Base-by-base conservation (phyloP, 1,284 basidiomycete genomes). In the Rhodotorula mucilaginosa region DNA sequence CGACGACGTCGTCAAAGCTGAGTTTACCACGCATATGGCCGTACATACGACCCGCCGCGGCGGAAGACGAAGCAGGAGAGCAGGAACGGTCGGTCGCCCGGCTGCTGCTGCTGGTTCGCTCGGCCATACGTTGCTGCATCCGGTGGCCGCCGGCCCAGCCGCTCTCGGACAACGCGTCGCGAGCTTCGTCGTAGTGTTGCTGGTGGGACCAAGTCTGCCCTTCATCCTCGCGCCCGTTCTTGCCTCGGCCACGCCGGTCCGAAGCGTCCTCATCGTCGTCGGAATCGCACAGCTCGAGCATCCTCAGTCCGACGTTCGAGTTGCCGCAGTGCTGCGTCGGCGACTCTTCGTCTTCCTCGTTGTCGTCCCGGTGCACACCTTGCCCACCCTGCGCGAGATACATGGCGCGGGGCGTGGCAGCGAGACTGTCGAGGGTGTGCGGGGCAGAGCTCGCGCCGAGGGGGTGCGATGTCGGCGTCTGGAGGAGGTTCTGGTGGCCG, bases 1-100 rank as follows among this genome's bases (percentile, higher is more conserved):
- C 72, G 13, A 70, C 68, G 2, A 73, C 72, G 19, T 73, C 72
- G 6, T 73, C 72, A 48, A 73, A 73, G 46, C 62, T 65, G 29
- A 73, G 49, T 48, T 73, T 73, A 21, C 68, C 66, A 39, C 70
- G 70, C 29, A 57, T 61, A 44, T 73, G 72, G 15, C 61, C 59
- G 10, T 44, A 18, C 19, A 16, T 47, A 18, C 12, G 29, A n/a
- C 44, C 26, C 31, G 47, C 47, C 10, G 21, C 61, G 49, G 48
- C 48, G 13, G 48, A 31, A 26, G 19, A 52, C 39, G 19, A 44
- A 21, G 26, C 39, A 21, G 21, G 29, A 13, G 39, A 44, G 13
- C 39, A 44, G 10, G 39, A 44, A 44, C 39, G 39, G 39, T 44
- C 39, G 39, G 39, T 13, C 0, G 39, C 39, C 39, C 39, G 39